Conservation (phyloP, 805 yeast genomes). For the Ascoidea asiatica region DNA sequence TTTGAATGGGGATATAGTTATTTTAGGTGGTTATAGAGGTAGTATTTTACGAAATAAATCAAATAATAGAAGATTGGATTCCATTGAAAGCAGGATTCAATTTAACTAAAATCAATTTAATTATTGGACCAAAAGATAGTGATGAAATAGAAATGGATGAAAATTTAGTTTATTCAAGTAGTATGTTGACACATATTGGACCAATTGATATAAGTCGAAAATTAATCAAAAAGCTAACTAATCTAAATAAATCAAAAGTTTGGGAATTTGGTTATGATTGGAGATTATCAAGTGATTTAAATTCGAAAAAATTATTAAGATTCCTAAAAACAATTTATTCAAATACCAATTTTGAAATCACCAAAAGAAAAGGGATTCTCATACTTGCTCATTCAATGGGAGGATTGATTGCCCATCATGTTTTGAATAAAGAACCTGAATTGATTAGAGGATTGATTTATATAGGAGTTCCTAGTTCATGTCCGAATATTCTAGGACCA, state of each 20-base stretch:
- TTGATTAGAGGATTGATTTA: constrained; percentile 66
- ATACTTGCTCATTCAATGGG: constrained; percentile 94
- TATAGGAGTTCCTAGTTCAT: constrained; percentile 74
- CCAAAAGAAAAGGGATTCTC: constrained; percentile 42
- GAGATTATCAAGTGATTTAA: constrained; percentile 59
- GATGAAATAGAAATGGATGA: constrained; percentile 48
- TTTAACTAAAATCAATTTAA: constrained; percentile 51
- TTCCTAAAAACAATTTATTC: constrained; percentile 28
- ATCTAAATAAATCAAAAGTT: constrained; percentile 46
- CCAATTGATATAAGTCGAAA: constrained; percentile 70
- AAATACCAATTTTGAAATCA: constrained; percentile 18
- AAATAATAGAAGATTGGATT: constrained; percentile 67
- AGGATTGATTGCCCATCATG: constrained; percentile 74
- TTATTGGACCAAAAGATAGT: constrained; percentile 57
- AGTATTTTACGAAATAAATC: constrained; percentile 48
- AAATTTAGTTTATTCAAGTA: constrained; percentile 50
- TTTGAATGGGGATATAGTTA: constrained; percentile 64
- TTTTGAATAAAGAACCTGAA: constrained; percentile 52
- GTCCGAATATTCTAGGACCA: constrained; percentile 81
- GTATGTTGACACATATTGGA: constrained; percentile 70
- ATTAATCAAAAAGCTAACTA: constrained; percentile 37
- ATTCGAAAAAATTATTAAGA: constrained; percentile 36
- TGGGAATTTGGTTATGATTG: constrained; percentile 88
- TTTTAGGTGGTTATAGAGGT: constrained; percentile 86
- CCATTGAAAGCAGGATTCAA: constrained; percentile 80